phyloP scores from a whole-genome alignment of 148 eudicot species.

The Camellia japonica region DNA sequence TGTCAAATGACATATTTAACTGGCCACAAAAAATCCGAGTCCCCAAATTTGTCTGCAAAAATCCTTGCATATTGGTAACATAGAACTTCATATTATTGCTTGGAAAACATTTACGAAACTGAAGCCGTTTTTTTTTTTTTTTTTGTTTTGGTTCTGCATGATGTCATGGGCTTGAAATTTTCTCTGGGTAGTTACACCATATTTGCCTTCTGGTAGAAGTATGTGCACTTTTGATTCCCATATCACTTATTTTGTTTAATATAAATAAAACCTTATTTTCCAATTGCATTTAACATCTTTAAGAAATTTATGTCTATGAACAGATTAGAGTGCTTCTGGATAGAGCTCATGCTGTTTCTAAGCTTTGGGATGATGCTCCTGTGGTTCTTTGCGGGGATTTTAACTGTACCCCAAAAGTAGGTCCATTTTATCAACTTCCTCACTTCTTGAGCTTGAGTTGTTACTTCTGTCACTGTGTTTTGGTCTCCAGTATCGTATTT shows the following conservation, averaged over 20 bases:
- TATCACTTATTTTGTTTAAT: background rate
- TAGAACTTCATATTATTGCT: background rate
- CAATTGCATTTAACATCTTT: background rate
- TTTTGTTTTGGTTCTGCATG: background rate
- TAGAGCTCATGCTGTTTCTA: slow-evolving; percentile 75
- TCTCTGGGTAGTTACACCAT: background rate
- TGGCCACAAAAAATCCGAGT: no score
- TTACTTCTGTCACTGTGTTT: background rate
- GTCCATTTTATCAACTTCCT: background rate
- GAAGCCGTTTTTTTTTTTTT: background rate
- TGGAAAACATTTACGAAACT: background rate
- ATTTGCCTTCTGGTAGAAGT: background rate
- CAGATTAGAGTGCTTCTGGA: slow-evolving; percentile 84
- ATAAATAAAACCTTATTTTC: background rate
- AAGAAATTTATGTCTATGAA: slow-evolving; percentile 5
- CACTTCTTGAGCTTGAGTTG: slow-evolving; percentile 8
- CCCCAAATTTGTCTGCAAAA: no score
- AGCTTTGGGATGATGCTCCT: slow-evolving; percentile 93
- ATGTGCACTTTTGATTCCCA: background rate
- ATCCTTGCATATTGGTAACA: background rate
- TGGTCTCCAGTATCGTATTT: background rate
- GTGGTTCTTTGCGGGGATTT: slow-evolving; percentile 92
- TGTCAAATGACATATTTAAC: no score
- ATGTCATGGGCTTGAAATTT: background rate
- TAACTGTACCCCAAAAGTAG: slow-evolving; percentile 87